Evolutionary conservation across 2,329 filamentous ascomycete genomes (phyloP).

Genomic region (Geosmithia morbida): DNA sequence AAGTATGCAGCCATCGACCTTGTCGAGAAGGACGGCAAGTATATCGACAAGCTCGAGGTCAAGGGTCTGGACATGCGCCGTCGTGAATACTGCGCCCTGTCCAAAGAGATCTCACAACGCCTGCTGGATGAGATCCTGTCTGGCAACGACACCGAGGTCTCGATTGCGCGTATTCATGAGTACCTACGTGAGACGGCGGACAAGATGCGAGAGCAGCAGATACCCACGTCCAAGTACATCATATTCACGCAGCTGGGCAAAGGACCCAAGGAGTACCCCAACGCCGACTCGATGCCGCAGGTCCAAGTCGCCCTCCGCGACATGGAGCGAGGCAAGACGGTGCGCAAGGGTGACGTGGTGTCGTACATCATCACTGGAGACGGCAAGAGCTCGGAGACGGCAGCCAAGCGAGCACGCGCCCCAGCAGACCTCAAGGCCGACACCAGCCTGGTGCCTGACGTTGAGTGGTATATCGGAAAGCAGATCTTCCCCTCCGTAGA

Average conservation of each 20-base stretch:
- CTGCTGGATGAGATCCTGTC: conserved; percentile 91
- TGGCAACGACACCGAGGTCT: conserved; percentile 78
- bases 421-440: conserved; percentile 71
- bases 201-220: conserved; percentile 69
- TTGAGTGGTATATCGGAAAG: conserved; percentile 98
- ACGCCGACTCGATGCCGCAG: conserved; percentile 88
- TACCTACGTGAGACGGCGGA: conserved; percentile 72
- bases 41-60: conserved; percentile 87
- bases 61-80: conserved; percentile 98
- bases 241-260: conserved; percentile 98
- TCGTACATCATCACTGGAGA: conserved; percentile 85
- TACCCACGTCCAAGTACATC: conserved; percentile 79
- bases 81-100: conserved; percentile 89
- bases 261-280: conserved; percentile 82
- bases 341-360: conserved; percentile 92
- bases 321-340: conserved; percentile 68
- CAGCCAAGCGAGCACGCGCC: conserved; percentile 80
- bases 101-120: conserved; percentile 84
- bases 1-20: conserved; percentile 98
- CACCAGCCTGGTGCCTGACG: conserved; percentile 64
- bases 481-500: conserved; percentile 97
- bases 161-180: conserved; percentile 83
- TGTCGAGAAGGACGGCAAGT: conserved; percentile 77
- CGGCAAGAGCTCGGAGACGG: conserved; percentile 47
- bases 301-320: conserved; percentile 90